Conservation (phyloP, 768 basidiomycete genomes). For the Harrya chromipes region DNA sequence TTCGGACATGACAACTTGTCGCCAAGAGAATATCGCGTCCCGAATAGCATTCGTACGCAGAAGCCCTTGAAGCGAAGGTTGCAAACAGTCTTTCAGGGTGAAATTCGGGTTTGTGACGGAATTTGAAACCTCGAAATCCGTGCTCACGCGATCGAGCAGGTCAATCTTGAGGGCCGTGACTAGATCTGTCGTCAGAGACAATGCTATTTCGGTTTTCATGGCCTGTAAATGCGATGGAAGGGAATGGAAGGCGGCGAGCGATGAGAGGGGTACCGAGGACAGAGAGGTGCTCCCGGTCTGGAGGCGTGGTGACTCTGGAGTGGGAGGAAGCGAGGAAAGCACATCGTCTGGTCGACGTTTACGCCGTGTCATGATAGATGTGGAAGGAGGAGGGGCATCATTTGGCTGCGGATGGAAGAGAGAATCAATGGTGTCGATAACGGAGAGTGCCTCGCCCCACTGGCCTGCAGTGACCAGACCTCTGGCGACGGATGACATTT, state of each 20-base stretch:
- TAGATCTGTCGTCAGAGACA: conserved; percentile 73
- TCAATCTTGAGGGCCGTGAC: conserved; percentile 68
- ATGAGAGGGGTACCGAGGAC: conserved; percentile 56
- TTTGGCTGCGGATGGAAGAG: conserved; percentile 43
- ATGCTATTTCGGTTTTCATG: conserved; percentile 71
- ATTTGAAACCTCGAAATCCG: conserved; percentile 14
- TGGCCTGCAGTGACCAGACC: conserved; percentile 80
- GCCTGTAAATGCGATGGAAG: conserved; percentile 71
- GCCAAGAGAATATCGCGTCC: conserved; percentile 66
- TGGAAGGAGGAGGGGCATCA: conserved; percentile 7
- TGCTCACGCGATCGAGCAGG: conserved; percentile 50
- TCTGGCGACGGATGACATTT: conserved; percentile 70
- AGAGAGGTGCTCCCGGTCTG: conserved; percentile 29
- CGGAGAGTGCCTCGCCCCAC: conserved; percentile 79
- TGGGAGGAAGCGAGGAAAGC: conserved; percentile 34
- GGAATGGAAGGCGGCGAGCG: conserved; percentile 67
- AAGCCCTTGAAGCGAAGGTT: conserved; percentile 76
- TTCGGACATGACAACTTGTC: conserved; percentile 62
- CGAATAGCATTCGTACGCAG: conserved; percentile 67
- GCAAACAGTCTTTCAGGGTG: conserved; percentile 58
- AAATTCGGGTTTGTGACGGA: conserved; percentile 32
- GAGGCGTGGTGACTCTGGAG: conserved; percentile 30
- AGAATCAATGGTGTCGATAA: conserved; percentile 64
- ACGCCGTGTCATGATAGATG: conserved; percentile 1
- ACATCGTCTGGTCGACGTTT: conserved; percentile 16